phyloP scores from a whole-genome alignment of 257 asterid genomes.

The Striga asiatica region DNA sequence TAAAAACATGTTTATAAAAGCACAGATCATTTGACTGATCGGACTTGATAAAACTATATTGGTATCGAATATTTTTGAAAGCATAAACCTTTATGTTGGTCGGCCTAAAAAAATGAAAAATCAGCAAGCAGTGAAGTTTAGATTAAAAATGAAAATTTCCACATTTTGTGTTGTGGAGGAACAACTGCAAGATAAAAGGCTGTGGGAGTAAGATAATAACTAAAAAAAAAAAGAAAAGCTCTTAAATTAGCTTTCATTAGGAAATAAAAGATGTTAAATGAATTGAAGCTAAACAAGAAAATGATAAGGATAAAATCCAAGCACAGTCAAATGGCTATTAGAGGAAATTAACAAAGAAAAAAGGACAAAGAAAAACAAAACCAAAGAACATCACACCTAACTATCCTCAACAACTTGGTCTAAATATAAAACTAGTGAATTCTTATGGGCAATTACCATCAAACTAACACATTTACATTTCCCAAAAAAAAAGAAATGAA shows the following conservation, averaged over 20 bases:
- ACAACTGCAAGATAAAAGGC: background rate
- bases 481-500: background rate
- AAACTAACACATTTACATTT: background rate
- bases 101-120: too few species aligned
- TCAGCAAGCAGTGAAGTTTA: too few species aligned
- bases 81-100: too few species aligned
- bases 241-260: background rate
- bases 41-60: too few species aligned
- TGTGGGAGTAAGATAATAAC: background rate
- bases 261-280: background rate
- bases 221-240: background rate
- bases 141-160: too few species aligned
- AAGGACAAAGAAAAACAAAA: too few species aligned
- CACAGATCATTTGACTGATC: background rate
- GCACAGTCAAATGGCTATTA: background rate
- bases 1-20: too few species aligned
- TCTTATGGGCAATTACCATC: background rate
- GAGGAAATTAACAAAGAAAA: background rate
- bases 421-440: background rate
- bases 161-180: background rate
- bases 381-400: too few species aligned
- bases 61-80: too few species aligned
- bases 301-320: background rate
- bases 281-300: constrained; percentile 2
- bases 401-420: background rate